Base-by-base conservation (phyloP, 116 monocot species). In the Cymodocea nodosa region DNA sequence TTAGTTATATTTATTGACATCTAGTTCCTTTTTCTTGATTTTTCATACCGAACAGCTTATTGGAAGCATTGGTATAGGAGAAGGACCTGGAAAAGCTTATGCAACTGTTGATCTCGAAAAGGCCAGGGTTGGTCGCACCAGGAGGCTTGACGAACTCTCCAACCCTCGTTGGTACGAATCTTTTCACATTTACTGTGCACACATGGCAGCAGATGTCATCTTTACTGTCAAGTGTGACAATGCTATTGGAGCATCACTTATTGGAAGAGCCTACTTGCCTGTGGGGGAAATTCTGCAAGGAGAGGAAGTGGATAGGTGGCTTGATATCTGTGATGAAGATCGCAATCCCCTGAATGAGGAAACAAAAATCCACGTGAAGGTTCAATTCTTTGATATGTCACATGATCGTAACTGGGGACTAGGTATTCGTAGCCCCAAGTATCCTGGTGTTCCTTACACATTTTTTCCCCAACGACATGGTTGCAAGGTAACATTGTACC, bases 71-170 rank as follows among this genome's bases (percentile, higher is more conserved):
- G 75, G 72, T 4, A 19, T 75, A 11, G 79, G 73, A 30, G 52
- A 25, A 9, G 74, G 68, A 5, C 49, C 77, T 34, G 52, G 59
- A 49, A 74, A 80, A 11, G 63, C 81, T 2, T 87, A 87, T 53
- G 83, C 83, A 35, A 83, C 80, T n/a, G 48, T 87, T 35, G 87
- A 87, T 65, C 75, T 87, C 16, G 78, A 87, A 67, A 87, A 87
- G 71, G 83, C 87, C 15, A 53, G 87, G 15, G 68, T 87, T 17
- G 87, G 75, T 39, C 83, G 87, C 24, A 87, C 87, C n/a, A 74
- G 83, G 35, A 62, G 74, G 64, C 55, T 81, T 25, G 60, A 83
- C 2, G 78, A 81, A 19, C 36, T 57, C 0, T 56, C 40, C 36
- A 73, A 67, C 53, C 80, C 83, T 6, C 65, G 54, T 16, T 87